Percentiles rank a stretch among this genome's conserved stretches.
phyloP scores from a whole-genome alignment of 2,329 filamentous ascomycete genomes.

The Corynespora cassiicola region DNA sequence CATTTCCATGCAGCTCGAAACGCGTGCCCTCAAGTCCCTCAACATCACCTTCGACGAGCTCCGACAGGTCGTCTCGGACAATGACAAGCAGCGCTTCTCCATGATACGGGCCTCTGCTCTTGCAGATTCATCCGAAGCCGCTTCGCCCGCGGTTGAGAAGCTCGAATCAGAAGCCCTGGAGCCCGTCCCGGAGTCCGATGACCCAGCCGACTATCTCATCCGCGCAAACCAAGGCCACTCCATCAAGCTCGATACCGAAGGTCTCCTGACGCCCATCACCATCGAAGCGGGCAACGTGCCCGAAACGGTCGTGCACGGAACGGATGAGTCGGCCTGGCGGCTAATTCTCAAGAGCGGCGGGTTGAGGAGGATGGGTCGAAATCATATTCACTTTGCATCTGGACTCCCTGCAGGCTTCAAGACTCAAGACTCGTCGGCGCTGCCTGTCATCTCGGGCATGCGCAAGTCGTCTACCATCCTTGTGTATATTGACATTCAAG shows the following conservation, averaged over 20 bases:
- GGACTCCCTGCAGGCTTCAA: slow-evolving; percentile 65
- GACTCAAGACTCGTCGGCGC: slow-evolving; percentile 26
- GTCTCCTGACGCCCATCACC: slow-evolving; percentile 72
- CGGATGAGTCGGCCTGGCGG: slow-evolving; percentile 81
- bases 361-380: slow-evolving; percentile 79
- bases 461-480: slow-evolving; percentile 66
- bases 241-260: slow-evolving; percentile 75
- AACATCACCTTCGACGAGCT: slow-evolving; percentile 80
- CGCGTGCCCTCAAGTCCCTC: slow-evolving; percentile 69
- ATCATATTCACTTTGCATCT: slow-evolving; percentile 88
- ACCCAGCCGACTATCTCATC: slow-evolving; percentile 78
- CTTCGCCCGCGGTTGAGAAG: slow-evolving; percentile 11
- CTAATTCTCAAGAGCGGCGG: slow-evolving; percentile 78
- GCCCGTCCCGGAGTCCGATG: slow-evolving; percentile 31
- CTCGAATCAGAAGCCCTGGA: slow-evolving; percentile 16
- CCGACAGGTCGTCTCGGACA: slow-evolving; percentile 70
- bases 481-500: slow-evolving; percentile 75
- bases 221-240: slow-evolving; percentile 96
- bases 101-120: slow-evolving; percentile 64
- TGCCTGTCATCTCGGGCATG: slow-evolving; percentile 80
- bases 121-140: slow-evolving; percentile 4
- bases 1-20: slow-evolving; percentile 55
- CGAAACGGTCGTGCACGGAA: slow-evolving; percentile 79
- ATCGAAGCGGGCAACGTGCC: slow-evolving; percentile 64
- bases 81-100: slow-evolving; percentile 90